Evolutionary conservation across 2,329 filamentous ascomycete genomes (phyloP).

Genomic region (Cytospora paraplurivora): DNA sequence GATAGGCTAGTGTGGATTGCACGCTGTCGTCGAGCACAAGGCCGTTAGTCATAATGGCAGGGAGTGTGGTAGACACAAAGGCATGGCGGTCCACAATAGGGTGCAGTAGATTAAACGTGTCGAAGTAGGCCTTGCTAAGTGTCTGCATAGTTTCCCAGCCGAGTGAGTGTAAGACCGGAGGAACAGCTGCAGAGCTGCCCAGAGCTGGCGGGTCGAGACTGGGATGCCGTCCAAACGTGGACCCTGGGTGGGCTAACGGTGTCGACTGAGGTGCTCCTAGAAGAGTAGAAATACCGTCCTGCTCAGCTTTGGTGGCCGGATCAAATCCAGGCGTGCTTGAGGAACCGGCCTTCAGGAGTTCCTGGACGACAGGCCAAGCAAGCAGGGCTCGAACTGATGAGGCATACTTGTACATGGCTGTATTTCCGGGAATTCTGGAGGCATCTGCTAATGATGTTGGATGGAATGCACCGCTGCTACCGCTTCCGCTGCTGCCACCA

Average conservation of each 20-base stretch:
- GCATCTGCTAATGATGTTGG: background rate
- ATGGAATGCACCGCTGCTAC: slow-evolving; percentile 11
- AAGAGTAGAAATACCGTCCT: slow-evolving; percentile 42
- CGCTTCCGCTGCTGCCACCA: slow-evolving; percentile 16
- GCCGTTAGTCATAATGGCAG: slow-evolving; percentile 48
- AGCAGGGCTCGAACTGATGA: slow-evolving; percentile 54
- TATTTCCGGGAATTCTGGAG: background rate
- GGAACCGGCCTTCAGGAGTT: slow-evolving; percentile 41
- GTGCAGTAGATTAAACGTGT: slow-evolving; percentile 60
- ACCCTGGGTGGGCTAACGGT: slow-evolving; percentile 30
- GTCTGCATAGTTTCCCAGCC: slow-evolving; percentile 53
- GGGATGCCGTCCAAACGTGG: slow-evolving; percentile 18
- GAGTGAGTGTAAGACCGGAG: slow-evolving; percentile 35
- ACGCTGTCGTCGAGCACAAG: slow-evolving; percentile 49
- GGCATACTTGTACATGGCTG: slow-evolving; percentile 37
- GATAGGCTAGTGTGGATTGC: slow-evolving; percentile 54
- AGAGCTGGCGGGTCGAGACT: slow-evolving; percentile 12
- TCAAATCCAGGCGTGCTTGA: slow-evolving; percentile 39
- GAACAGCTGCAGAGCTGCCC: slow-evolving; percentile 1
- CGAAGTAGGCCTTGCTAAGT: slow-evolving; percentile 58
- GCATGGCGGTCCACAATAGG: slow-evolving; percentile 60
- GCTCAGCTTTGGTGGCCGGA: slow-evolving; percentile 36
- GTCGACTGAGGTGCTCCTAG: slow-evolving; percentile 35
- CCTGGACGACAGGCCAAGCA: slow-evolving; percentile 50
- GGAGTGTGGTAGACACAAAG: slow-evolving; percentile 52